A percentile compares a stretch with the other conserved stretches of the same genome.
Conservation (phyloP, 306 rosid species). For the Gastrolobium villosum region DNA sequence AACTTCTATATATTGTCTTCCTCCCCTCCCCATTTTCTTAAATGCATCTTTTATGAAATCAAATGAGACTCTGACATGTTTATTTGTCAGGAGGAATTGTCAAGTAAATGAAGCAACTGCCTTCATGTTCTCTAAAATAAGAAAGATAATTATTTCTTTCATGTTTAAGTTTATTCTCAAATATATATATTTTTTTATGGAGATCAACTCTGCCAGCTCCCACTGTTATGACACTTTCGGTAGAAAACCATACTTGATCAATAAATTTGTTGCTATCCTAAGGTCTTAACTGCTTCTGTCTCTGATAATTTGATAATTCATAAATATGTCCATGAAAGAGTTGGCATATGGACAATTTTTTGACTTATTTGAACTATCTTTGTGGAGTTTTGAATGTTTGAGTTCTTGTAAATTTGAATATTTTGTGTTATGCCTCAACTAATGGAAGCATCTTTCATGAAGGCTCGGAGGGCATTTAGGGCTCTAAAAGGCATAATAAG, state of each 20-base stretch:
- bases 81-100: slow-evolving; percentile 11
- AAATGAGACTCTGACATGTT: slow-evolving; percentile 11
- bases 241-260: slow-evolving; percentile 14
- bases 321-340: slow-evolving; percentile 30
- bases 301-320: slow-evolving; percentile 1
- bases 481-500: slow-evolving; percentile 99
- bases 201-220: slow-evolving; percentile 17
- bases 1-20: background rate
- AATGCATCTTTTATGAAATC: background rate
- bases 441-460: slow-evolving; percentile 59
- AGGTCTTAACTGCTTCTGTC: background rate
- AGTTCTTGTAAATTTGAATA: slow-evolving; percentile 43
- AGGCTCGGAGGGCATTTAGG: slow-evolving; percentile 98
- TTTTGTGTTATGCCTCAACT: slow-evolving; percentile 46
- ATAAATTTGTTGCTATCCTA: slow-evolving; percentile 18
- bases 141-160: slow-evolving; percentile 5
- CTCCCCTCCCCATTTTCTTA: background rate
- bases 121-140: slow-evolving; percentile 20
- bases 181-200: slow-evolving; percentile 5
- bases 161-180: background rate
- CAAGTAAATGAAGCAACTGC: slow-evolving; percentile 13
- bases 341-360: slow-evolving; percentile 21
- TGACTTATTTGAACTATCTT: slow-evolving; percentile 26
- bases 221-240: slow-evolving; percentile 4
- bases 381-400: slow-evolving; percentile 36